Evolutionary conservation across 805 yeast species (phyloP).

Genomic region (Yamadazyma akitaensis): DNA sequence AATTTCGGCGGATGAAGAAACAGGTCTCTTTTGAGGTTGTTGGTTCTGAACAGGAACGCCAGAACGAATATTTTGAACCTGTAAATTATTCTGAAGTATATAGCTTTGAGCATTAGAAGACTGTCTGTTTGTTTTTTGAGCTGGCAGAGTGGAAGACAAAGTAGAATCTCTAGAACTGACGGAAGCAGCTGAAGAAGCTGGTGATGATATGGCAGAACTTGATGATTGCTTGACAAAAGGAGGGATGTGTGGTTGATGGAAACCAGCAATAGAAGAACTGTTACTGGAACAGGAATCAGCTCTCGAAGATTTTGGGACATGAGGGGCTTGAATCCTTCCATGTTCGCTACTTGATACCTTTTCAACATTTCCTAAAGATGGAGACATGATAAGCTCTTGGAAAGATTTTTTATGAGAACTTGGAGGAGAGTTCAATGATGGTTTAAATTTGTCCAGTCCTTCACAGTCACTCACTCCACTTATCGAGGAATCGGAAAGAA

Average conservation of each 20-base stretch:
- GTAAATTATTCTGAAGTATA: slow-evolving; percentile 5
- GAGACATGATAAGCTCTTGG: slow-evolving; percentile 5
- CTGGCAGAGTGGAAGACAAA: neutral
- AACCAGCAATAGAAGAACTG: slow-evolving; percentile 10
- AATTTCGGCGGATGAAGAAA: slow-evolving; percentile 21
- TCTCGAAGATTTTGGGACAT: neutral
- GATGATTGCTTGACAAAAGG: slow-evolving; percentile 7
- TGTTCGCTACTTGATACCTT: neutral
- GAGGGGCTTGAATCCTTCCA: neutral
- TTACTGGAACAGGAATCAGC: slow-evolving; percentile 6
- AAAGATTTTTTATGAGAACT: neutral
- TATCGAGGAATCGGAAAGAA: slow-evolving; percentile 15
- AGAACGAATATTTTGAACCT: slow-evolving; percentile 11
- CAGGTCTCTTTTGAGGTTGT: slow-evolving; percentile 17
- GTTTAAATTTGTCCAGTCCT: neutral
- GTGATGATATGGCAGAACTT: slow-evolving; percentile 10
- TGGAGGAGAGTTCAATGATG: slow-evolving; percentile 4
- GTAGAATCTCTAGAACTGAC: slow-evolving; percentile 8
- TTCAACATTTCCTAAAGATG: neutral
- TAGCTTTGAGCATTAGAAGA: slow-evolving; percentile 1
- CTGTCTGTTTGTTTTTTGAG: neutral
- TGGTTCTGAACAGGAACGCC: slow-evolving; percentile 7
- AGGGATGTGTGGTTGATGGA: slow-evolving; percentile 13
- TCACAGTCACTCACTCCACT: slow-evolving; percentile 6
- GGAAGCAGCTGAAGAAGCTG: slow-evolving; percentile 15